Percentiles rank a stretch among this genome's conserved stretches.
Conservation (phyloP, 2,329 filamentous ascomycete species). For the Emericellopsis atlantica region DNA sequence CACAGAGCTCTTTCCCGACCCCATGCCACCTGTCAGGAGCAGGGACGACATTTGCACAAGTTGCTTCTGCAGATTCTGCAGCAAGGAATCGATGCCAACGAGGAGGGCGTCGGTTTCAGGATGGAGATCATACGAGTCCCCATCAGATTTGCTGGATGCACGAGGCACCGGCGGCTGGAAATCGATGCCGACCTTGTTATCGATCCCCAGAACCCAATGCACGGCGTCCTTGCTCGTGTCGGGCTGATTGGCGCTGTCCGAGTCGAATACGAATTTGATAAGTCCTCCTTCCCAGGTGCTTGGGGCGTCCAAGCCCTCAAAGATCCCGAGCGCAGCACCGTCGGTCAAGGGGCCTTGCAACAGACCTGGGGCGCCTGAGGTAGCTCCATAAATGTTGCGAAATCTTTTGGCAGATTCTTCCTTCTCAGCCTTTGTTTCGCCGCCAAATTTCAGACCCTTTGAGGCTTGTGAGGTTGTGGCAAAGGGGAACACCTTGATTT, state of each 20-base stretch:
- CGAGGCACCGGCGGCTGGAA: slow-evolving; percentile 62
- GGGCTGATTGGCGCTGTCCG: slow-evolving; percentile 20
- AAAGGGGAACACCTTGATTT: slow-evolving; percentile 75
- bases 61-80: slow-evolving; percentile 61
- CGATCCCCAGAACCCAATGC: slow-evolving; percentile 67
- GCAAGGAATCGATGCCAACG: slow-evolving; percentile 72
- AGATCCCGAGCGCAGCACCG: slow-evolving; percentile 60
- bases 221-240: slow-evolving; percentile 31
- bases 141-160: slow-evolving; percentile 40
- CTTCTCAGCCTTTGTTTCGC: slow-evolving; percentile 71
- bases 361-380: slow-evolving; percentile 34
- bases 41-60: slow-evolving; percentile 81
- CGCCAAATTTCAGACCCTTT: slow-evolving; percentile 71
- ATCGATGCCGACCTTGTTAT: slow-evolving; percentile 61
- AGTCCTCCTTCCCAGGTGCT: slow-evolving; percentile 74
- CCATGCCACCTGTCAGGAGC: slow-evolving; percentile 76
- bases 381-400: slow-evolving; percentile 54
- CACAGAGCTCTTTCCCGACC: slow-evolving; percentile 79
- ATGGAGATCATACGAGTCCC: slow-evolving; percentile 36
- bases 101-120: slow-evolving; percentile 47
- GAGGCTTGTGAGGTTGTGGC: slow-evolving; percentile 41
- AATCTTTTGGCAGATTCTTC: slow-evolving; percentile 66
- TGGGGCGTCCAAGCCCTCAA: slow-evolving; percentile 37
- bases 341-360: slow-evolving; percentile 81
- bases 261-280: slow-evolving; percentile 53